phyloP scores from a whole-genome alignment of 129 eudicot species.

The Tanacetum coccineum region DNA sequence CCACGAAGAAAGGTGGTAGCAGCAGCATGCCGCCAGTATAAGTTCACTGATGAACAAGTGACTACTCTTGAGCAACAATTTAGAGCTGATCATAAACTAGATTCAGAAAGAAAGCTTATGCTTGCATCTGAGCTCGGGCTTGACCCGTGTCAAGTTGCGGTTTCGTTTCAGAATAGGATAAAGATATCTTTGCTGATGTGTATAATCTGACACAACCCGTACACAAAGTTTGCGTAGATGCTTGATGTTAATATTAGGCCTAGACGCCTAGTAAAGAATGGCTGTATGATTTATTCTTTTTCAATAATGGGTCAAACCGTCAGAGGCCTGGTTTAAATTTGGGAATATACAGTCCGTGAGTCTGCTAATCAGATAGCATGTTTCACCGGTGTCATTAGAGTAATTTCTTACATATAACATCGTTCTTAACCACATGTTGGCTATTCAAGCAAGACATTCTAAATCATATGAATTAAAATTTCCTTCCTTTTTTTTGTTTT shows the following conservation, averaged over 20 bases:
- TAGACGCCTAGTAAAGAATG: neutral
- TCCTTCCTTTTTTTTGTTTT: slow-evolving; percentile 23
- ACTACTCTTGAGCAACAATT: slow-evolving; percentile 47
- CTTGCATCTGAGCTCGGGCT: slow-evolving; percentile 80
- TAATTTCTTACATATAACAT: slow-evolving; percentile 4
- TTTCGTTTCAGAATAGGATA: slow-evolving; percentile 95
- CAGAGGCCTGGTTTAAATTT: slow-evolving; percentile 16
- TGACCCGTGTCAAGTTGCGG: slow-evolving; percentile 91
- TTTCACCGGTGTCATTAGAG: neutral
- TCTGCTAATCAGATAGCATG: slow-evolving; percentile 6
- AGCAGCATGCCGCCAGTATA: slow-evolving; percentile 61
- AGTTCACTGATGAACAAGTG: slow-evolving; percentile 66
- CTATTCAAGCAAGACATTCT: neutral
- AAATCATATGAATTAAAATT: neutral
- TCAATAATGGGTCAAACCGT: slow-evolving; percentile 15
- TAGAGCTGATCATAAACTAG: slow-evolving; percentile 78
- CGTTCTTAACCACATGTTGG: neutral
- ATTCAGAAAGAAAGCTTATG: slow-evolving; percentile 72
- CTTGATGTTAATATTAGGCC: slow-evolving; percentile 3
- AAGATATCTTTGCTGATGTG: no score
- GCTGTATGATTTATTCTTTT: slow-evolving; percentile 9
- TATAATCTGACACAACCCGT: no score
- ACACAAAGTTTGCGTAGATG: slow-evolving; percentile 4
- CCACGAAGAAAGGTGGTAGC: slow-evolving; percentile 40
- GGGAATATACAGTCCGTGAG: neutral